Base-by-base conservation (phyloP, 2,329 filamentous ascomycete genomes). In the Penicillium thymicola region DNA sequence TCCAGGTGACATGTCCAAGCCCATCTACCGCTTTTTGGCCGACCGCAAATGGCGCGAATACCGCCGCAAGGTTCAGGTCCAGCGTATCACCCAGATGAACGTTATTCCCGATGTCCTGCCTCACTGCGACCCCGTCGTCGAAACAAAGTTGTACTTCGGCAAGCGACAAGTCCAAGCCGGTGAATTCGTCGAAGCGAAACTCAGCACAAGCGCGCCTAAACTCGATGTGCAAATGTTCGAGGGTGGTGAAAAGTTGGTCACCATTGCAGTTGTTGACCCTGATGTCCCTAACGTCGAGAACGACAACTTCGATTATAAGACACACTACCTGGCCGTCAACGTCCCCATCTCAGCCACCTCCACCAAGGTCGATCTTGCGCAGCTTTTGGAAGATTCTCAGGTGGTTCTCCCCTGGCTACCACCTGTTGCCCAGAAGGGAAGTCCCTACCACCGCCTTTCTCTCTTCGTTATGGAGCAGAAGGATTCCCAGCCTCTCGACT, bases 21-120 rank as follows among this genome's bases (percentile, higher is more conserved):
- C 93, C 61, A 92, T 99, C 71, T 99, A 99, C 80, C 89, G 93
- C 62, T 84, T 89, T 75, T 87, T 97, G 49, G 90, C 93, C 59
- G 85, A 96, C 70, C 79, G 83, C 67, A 92, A 95, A 79, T 99
- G 94, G 94, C 86, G 88, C 65, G 81, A 85, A 62, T 92, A 94
- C 78, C 88, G 91, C 71, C 85, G 88, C 66, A 85, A 86, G 66
- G 78, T 97, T 61, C 84, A 95, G 61, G 81, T 86, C 60, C 94
- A 99, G 79, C 89, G 94, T 70, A 88, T 97, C 69, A 79, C 84
- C 47, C 91, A 96, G 73, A 89, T 97, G 81, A 83, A 87, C 68
- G 86, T 99, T 55, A 84, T 96, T 7, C 94, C 94, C 14, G 94
- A 99, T 73, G 80, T 97, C 25, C 82, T 97, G 4, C 87, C 92